phyloP scores from a whole-genome alignment of 2,329 filamentous ascomycete genomes.

The Alternaria brassicae region DNA sequence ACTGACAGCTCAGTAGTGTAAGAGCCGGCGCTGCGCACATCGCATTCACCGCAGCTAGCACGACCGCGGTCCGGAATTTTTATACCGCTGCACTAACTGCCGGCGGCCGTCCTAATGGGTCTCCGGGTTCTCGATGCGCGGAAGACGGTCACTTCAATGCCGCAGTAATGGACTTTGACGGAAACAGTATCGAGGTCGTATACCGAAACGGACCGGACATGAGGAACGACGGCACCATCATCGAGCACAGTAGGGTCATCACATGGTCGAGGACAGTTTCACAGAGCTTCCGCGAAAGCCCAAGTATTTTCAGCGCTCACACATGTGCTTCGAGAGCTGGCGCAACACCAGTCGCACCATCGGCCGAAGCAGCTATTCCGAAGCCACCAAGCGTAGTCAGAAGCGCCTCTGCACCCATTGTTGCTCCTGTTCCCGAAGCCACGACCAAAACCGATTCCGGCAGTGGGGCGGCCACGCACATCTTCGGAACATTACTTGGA shows the following conservation, averaged over 20 bases:
- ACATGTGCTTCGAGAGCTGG: conserved; percentile 35
- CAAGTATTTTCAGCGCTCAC: conserved; percentile 41
- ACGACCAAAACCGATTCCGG: conserved; percentile 42
- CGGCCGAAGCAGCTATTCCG: conserved; percentile 35
- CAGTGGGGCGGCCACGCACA: conserved; percentile 65
- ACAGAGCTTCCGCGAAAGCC: conserved; percentile 41
- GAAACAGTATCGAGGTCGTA: conserved; percentile 82
- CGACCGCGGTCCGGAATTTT: conserved; percentile 72
- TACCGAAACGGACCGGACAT: conserved; percentile 58
- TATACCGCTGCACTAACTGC: conserved; percentile 73
- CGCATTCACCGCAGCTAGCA: conserved; percentile 72
- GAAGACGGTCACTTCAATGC: conserved; percentile 67
- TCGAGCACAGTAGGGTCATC: conserved; percentile 55
- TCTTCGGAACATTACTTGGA: conserved; percentile 79
- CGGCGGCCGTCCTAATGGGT: conserved; percentile 65
- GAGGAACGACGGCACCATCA: conserved; percentile 50
- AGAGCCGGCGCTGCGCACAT: conserved; percentile 66
- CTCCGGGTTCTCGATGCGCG: conserved; percentile 61
- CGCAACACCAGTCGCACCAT: conserved; percentile 31
- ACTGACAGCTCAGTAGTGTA: conserved; percentile 42
- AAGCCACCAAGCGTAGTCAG: conserved; percentile 38
- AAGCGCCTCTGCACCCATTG: conserved; percentile 44
- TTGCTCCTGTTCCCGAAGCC: conserved; percentile 29
- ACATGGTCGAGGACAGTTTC: conserved; percentile 47
- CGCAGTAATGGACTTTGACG: conserved; percentile 77